Evolutionary conservation across 2,329 filamentous ascomycete genomes (phyloP).

Genomic region (Colletotrichum chlorophyti): DNA sequence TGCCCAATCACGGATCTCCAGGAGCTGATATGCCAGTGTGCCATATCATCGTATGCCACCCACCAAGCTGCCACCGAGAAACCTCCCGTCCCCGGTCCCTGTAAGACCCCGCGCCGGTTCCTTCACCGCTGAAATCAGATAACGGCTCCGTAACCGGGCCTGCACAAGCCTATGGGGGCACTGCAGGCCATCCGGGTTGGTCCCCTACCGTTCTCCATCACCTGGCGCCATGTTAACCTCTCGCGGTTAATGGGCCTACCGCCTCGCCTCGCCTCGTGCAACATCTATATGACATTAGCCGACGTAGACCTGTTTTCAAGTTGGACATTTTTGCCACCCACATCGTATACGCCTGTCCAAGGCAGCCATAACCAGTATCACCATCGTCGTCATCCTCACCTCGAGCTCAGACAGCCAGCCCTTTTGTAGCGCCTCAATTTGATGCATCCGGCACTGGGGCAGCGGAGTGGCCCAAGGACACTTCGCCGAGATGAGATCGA

Average conservation of each 20-base stretch:
- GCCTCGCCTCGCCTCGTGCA: neutral
- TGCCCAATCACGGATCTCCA: conserved; percentile 18
- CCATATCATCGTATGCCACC: neutral
- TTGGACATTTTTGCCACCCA: conserved; percentile 1
- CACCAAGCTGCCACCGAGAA: too few relatives aligned
- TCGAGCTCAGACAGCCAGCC: neutral
- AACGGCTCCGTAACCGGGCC: conserved; percentile 14
- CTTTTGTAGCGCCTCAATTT: neutral
- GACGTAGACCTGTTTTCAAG: neutral
- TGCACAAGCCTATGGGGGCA: conserved; percentile 19
- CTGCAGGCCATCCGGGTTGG: conserved; percentile 19
- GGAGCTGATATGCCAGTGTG: too few relatives aligned
- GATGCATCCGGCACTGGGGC: neutral
- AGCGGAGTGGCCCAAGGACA: neutral
- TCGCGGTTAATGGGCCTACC: neutral
- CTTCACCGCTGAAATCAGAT: conserved; percentile 27
- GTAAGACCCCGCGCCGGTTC: conserved; percentile 7
- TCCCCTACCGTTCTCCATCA: neutral
- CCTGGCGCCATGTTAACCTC: conserved; percentile 1
- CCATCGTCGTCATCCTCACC: neutral
- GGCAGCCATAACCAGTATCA: conserved; percentile 3
- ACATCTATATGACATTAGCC: conserved; percentile 1
- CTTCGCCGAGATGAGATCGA: conserved; percentile 19
- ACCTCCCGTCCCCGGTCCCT: conserved; percentile 15
- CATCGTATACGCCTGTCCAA: neutral